Base-by-base conservation (phyloP, 2,329 filamentous ascomycete species). In the Rutstroemia sp. region DNA sequence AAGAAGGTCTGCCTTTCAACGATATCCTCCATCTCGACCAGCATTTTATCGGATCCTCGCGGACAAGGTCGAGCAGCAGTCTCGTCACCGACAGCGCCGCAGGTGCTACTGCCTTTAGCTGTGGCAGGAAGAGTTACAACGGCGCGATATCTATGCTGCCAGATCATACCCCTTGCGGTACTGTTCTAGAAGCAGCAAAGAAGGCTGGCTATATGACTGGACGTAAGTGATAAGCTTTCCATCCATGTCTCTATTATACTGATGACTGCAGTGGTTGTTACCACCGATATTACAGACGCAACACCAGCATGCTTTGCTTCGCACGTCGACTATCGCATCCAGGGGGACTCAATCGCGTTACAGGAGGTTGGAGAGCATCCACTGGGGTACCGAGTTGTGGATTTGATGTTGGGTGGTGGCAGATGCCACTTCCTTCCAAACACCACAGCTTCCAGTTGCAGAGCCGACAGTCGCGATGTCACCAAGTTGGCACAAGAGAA, bases 91-190 rank as follows among this genome's bases (percentile, higher is more conserved):
- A 99, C 72, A 95, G 89, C 58, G 94, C 94, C 5, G 94, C 94
- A n/a, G 94, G 94, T 39, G 94, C 94, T 3, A 99, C 94, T 0
- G 94, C 94, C 1, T 99, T 99, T 71, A 91, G 90, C 2, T 99
- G 94, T 67, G 92, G 84, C 19, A 75, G 79, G 69, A 99, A 99
- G 81, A 95, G 87, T 71, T 99, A 99, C 76, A 99, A 99, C 69
- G 91, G 91, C 49, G 94, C 94, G 63, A 97, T 99, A 64, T 88
- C 90, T 9, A 87, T 95, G 54, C 78, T 95, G 16, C 92, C 92
- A 0, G 86, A 95, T 71, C 83, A 88, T 63, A 83, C 83, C 30
- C 90, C 94, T 4, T 99, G 94, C 71, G 94, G 92, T 7, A 96
- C 92, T 18, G 90, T 86, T 4, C 81, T 99, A 53, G 94, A 99